Percentiles rank a stretch among this genome's conserved stretches.
Evolutionary conservation across 2,329 filamentous ascomycete genomes (phyloP).

Genomic region (Aspergillus versicolor): DNA sequence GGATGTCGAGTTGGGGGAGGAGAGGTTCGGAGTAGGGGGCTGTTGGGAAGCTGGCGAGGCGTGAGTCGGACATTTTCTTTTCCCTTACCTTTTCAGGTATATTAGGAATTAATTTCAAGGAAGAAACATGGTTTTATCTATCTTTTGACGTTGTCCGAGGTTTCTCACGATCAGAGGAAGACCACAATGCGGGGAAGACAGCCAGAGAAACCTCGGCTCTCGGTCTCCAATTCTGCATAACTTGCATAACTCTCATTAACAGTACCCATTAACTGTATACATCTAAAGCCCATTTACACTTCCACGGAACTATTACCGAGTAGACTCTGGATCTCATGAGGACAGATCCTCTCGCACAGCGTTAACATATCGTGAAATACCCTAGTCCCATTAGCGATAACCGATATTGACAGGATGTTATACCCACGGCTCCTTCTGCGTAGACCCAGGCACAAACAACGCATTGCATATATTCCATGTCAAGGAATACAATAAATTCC

Average conservation of each 20-base stretch:
- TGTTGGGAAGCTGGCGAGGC: constrained; percentile 19
- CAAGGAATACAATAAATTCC: no score
- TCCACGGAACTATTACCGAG: neutral
- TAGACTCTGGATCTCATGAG: neutral
- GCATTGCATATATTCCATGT: no score
- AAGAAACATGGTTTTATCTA: no score
- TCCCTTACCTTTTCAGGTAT: neutral
- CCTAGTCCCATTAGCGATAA: neutral
- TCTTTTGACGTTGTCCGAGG: no score
- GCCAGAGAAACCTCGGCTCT: neutral
- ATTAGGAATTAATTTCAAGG: neutral
- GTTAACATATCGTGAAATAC: neutral
- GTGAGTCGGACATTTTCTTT: neutral
- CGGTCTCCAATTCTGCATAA: neutral
- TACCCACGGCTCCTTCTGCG: no score
- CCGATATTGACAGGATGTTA: no score
- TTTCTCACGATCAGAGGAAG: no score
- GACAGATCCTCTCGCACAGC: neutral
- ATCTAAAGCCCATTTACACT: no score
- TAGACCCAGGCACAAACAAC: no score
- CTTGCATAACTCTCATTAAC: neutral
- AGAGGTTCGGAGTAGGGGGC: constrained; percentile 43
- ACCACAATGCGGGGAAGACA: neutral
- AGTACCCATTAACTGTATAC: no score
- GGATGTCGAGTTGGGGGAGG: constrained; percentile 47